Evolutionary conservation across 305 asterid species (phyloP).

Genomic region (Solanum chacoense): DNA sequence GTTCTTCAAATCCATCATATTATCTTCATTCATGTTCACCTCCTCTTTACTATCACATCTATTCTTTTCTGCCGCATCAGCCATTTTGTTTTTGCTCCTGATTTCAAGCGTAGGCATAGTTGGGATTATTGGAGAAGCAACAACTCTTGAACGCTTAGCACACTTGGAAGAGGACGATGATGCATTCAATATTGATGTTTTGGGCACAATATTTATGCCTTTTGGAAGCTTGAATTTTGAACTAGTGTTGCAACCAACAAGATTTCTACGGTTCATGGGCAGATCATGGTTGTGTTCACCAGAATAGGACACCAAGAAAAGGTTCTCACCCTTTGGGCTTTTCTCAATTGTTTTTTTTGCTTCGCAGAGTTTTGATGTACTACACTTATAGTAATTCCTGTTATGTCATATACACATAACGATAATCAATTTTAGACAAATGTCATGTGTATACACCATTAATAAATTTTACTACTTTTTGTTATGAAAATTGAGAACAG

Average conservation of each 20-base stretch:
- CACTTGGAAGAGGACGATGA: conserved; percentile 22
- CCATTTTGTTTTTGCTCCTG: conserved; percentile 16
- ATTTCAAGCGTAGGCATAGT: conserved; percentile 10
- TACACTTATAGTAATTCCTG: conserved; percentile 76
- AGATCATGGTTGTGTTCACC: conserved; percentile 70
- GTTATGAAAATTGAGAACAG: neutral
- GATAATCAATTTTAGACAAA: neutral
- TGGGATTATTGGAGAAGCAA: conserved; percentile 16
- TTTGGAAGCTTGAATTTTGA: neutral
- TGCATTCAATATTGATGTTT: neutral
- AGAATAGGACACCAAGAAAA: conserved; percentile 45
- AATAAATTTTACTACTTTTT: neutral
- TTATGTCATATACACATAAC: neutral
- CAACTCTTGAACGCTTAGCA: neutral
- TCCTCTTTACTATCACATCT: conserved; percentile 2
- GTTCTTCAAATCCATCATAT: neutral
- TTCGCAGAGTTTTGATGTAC: conserved; percentile 46
- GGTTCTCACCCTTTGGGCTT: conserved; percentile 33
- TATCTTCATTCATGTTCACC: neutral
- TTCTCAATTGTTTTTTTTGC: conserved; percentile 37
- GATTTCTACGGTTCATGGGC: conserved; percentile 52
- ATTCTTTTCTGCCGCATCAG: neutral
- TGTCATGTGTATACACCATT: neutral
- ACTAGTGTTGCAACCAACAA: conserved; percentile 26
- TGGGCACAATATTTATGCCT: neutral